Evolutionary conservation across 805 yeast genomes (phyloP).

Genomic region (Kodamaea laetipori): DNA sequence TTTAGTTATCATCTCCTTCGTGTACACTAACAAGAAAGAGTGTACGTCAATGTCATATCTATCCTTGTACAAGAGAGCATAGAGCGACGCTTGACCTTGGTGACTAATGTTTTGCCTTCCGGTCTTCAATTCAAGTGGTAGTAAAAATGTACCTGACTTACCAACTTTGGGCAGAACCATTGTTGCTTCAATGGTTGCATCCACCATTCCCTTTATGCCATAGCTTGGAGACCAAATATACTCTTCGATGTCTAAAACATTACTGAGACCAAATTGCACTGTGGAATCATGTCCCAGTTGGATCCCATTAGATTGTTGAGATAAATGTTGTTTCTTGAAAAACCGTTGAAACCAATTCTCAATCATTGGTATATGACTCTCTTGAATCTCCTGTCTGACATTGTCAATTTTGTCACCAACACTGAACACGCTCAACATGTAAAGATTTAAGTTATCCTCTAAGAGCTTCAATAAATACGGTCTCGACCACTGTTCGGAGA

Average conservation of each 20-base stretch:
- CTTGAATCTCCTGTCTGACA: slow-evolving; percentile 43
- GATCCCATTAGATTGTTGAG: slow-evolving; percentile 9
- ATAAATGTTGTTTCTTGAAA: slow-evolving; percentile 23
- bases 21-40: slow-evolving; percentile 71
- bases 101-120: slow-evolving; percentile 71
- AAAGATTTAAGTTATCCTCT: slow-evolving; percentile 45
- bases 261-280: slow-evolving; percentile 40
- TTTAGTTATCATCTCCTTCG: slow-evolving; percentile 58
- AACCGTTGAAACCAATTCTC: slow-evolving; percentile 54
- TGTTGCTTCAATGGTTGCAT: slow-evolving; percentile 67
- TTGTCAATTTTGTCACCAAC: slow-evolving; percentile 52
- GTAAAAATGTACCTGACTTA: slow-evolving; percentile 46
- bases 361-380: slow-evolving; percentile 52
- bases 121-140: slow-evolving; percentile 90
- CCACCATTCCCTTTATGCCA: slow-evolving; percentile 88
- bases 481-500: slow-evolving; percentile 35
- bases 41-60: slow-evolving; percentile 70
- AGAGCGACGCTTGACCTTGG: slow-evolving; percentile 83
- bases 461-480: slow-evolving; percentile 39
- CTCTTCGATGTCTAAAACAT: slow-evolving; percentile 84
- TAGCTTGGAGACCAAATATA: slow-evolving; percentile 87
- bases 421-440: slow-evolving; percentile 54
- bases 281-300: slow-evolving; percentile 12
- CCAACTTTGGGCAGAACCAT: background rate
- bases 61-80: slow-evolving; percentile 76